Percentiles rank a stretch among this genome's conserved stretches.
phyloP scores from a whole-genome alignment of 805 yeast genomes.

The Priceomyces haplophilus region DNA sequence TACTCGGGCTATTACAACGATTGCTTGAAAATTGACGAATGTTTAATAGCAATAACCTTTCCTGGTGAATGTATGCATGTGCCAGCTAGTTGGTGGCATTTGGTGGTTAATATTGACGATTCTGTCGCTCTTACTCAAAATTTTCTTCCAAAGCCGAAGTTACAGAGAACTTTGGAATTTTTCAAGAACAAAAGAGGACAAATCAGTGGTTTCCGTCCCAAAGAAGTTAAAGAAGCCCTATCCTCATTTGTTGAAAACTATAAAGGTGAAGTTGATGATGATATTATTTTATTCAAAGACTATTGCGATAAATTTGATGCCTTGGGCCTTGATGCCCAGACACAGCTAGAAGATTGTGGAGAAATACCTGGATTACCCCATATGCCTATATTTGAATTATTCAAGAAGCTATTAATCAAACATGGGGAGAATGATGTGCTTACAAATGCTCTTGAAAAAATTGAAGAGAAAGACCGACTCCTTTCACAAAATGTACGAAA shows the following conservation, averaged over 20 bases:
- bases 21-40: slow-evolving; percentile 52
- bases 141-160: slow-evolving; percentile 67
- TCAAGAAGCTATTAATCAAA: slow-evolving; percentile 46
- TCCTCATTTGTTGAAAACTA: slow-evolving; percentile 15
- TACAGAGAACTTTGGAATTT: slow-evolving; percentile 63
- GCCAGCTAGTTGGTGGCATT: slow-evolving; percentile 98
- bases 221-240: slow-evolving; percentile 42
- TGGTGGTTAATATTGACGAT: slow-evolving; percentile 80
- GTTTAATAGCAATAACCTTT: slow-evolving; percentile 68
- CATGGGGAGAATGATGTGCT: slow-evolving; percentile 38
- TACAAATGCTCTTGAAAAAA: slow-evolving; percentile 24
- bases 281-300: slow-evolving; percentile 17
- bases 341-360: slow-evolving; percentile 64
- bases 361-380: slow-evolving; percentile 41
- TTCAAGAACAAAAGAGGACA: slow-evolving; percentile 66
- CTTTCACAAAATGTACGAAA: slow-evolving; percentile 19
- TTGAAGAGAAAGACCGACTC: slow-evolving; percentile 29
- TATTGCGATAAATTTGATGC: slow-evolving; percentile 27
- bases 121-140: slow-evolving; percentile 87
- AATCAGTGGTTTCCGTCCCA: slow-evolving; percentile 73
- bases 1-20: slow-evolving; percentile 77
- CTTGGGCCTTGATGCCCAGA: slow-evolving; percentile 16
- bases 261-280: slow-evolving; percentile 9
- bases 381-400: slow-evolving; percentile 63
- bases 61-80: slow-evolving; percentile 86